Base-by-base conservation (phyloP, 179 eudicot species). In the Pouteria campechiana region DNA sequence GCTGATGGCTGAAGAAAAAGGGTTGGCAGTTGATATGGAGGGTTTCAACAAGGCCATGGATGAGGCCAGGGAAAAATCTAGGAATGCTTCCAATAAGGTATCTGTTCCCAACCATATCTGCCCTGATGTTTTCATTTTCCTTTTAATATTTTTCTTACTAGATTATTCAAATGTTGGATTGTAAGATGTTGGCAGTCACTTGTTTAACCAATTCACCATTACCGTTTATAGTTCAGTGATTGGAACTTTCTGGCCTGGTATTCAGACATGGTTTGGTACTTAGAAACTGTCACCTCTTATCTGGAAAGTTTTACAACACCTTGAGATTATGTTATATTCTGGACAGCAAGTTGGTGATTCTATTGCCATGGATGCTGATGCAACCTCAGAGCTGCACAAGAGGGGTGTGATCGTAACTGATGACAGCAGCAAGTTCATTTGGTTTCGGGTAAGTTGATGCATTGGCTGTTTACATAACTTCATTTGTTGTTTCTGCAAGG, bases 1-100 rank as follows among this genome's bases (percentile, higher is more conserved):
- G 99, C 41, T 92, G 57, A 92, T 92, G 99, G 99, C 99, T 12
- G 99, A 80, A 67, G 99, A 92, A 78, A 72, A 78, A 55, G 83
- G 81, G 19, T 58, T 88, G 53, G 61, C 49, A 17, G 96, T 92
- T 61, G 99, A 92, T 62, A 72, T 73, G 19, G 70, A 92, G 28
- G 93, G 83, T 34, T 92, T 75, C 48, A 17, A 70, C 48, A 41
- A 41, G 13, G 89, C 94, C 44, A 83, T 92, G 99, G 65, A 80
- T 58, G 87, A 75, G 55, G 99, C 99, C 3, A 72, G 86, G 51
- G 83, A 92, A 76, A 83, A 78, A 63, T 80, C 99, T 32, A 80
- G 96, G 69, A 78, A 31, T 67, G 93, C 79, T 35, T 89, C 79
- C 61, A 74, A 53, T 48, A 88, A 83, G 94, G 99, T 92, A 45